Evolutionary conservation across 768 basidiomycete genomes (phyloP).

Genomic region (Suillus cothurnatus): DNA sequence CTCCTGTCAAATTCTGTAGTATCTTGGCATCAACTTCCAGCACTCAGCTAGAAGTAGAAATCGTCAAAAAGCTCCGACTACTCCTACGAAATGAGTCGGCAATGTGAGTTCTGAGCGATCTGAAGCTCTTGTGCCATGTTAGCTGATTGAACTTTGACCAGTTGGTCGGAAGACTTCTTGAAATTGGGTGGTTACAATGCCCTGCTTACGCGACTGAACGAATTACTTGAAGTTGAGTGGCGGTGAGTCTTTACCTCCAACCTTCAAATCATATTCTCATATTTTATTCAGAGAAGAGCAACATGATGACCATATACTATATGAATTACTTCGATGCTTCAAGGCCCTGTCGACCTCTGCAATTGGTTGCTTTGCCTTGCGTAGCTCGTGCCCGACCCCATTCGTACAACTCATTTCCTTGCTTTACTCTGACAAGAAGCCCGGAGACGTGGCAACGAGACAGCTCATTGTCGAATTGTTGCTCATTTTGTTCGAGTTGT

Average conservation of each 20-base stretch:
- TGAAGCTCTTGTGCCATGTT: not conserved
- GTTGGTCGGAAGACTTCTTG: conserved; percentile 91
- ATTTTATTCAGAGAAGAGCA: conserved; percentile 81
- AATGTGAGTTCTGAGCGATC: conserved; percentile 45
- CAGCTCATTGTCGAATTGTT: conserved; percentile 91
- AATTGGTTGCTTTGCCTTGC: conserved; percentile 87
- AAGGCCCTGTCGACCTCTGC: conserved; percentile 91
- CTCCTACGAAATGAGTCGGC: conserved; percentile 92
- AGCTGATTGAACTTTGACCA: conserved; percentile 31
- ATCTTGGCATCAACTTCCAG: conserved; percentile 70
- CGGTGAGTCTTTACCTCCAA: conserved; percentile 55
- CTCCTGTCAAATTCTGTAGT: conserved; percentile 68
- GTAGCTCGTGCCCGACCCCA: conserved; percentile 86
- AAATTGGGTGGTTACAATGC: conserved; percentile 83
- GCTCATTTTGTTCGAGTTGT: conserved; percentile 86
- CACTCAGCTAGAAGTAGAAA: conserved; percentile 78
- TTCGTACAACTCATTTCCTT: conserved; percentile 82
- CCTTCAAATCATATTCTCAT: conserved; percentile 13
- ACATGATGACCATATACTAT: conserved; percentile 92
- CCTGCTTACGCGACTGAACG: conserved; percentile 81
- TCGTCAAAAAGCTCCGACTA: conserved; percentile 84
- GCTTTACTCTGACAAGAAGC: conserved; percentile 97
- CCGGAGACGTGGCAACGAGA: conserved; percentile 88
- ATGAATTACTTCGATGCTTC: conserved; percentile 91
- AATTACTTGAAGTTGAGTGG: conserved; percentile 96